Conservation (phyloP, 805 yeast genomes). For the Starmera dryadoides region DNA sequence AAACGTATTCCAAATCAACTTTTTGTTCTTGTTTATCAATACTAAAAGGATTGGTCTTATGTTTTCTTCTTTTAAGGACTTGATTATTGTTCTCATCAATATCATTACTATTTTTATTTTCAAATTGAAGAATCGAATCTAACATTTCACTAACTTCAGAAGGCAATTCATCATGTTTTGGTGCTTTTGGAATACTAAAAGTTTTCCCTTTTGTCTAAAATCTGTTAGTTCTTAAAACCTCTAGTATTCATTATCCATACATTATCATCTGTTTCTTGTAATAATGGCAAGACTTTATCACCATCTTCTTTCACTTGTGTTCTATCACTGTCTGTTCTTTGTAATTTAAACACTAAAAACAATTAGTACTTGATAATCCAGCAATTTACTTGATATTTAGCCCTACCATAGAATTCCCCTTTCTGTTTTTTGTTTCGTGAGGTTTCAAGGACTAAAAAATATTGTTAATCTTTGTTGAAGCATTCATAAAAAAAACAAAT, state of each 20-base stretch:
- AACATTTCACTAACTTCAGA: constrained; percentile 73
- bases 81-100: constrained; percentile 4
- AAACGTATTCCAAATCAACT: constrained; percentile 65
- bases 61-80: constrained; percentile 18
- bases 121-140: constrained; percentile 43
- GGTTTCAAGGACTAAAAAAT: constrained; percentile 24
- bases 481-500: no score
- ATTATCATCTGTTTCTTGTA: constrained; percentile 16
- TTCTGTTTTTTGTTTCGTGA: constrained; percentile 33
- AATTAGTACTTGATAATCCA: background rate
- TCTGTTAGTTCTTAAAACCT: background rate
- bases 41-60: constrained; percentile 10
- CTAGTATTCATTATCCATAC: no score
- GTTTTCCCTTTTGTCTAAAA: constrained; percentile 20
- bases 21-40: constrained; percentile 8
- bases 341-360: constrained; percentile 35
- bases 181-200: constrained; percentile 15
- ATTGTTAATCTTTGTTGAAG: constrained; percentile 2
- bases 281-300: constrained; percentile 11
- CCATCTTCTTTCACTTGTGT: constrained; percentile 9
- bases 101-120: constrained; percentile 14
- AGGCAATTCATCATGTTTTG: constrained; percentile 31
- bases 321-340: constrained; percentile 36
- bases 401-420: constrained; percentile 21
- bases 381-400: no score